Percentiles rank a stretch among this genome's conserved stretches.
Evolutionary conservation across 441 rosid genomes (phyloP).

Genomic region (Gossypium trilobum): DNA sequence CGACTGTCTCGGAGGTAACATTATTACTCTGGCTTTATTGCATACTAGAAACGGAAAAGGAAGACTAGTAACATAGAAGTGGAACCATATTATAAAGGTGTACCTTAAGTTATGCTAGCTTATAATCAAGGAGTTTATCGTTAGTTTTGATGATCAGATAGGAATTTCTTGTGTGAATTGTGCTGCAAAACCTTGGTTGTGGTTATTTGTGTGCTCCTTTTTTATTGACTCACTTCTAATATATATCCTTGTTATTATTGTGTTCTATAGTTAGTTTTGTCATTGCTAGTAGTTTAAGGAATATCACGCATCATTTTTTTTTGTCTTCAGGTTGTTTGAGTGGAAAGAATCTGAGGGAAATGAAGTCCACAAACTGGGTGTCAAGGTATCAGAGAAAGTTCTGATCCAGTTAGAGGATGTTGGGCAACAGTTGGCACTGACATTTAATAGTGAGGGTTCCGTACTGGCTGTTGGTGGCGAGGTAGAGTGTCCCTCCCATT

Average conservation of each 20-base stretch:
- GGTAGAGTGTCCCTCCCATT: slow-evolving; percentile 18
- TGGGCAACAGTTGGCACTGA: slow-evolving; percentile 71
- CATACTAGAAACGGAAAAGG: not conserved
- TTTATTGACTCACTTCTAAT: not conserved
- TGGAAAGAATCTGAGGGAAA: slow-evolving; percentile 44
- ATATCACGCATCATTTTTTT: not conserved
- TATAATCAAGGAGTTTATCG: not conserved
- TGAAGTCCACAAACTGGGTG: slow-evolving; percentile 32
- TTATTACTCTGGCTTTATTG: not conserved
- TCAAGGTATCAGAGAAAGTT: slow-evolving; percentile 45
- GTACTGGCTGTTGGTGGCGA: slow-evolving; percentile 71
- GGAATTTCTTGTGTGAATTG: not conserved
- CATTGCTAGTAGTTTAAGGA: not conserved
- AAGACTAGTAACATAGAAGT: not conserved
- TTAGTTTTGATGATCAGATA: not conserved
- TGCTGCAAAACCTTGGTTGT: not conserved
- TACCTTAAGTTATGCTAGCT: not conserved
- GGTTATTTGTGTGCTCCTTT: not conserved
- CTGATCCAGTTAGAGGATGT: slow-evolving; percentile 45
- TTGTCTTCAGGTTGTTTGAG: slow-evolving; percentile 49
- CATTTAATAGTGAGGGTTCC: slow-evolving; percentile 56
- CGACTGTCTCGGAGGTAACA: not conserved
- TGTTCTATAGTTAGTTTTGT: not conserved
- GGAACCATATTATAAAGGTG: not conserved
- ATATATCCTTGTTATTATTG: not conserved